Percentiles rank a stretch among this genome's conserved stretches.
Conservation (phyloP, 2,329 filamentous ascomycete genomes). For the Paecilomyces dactylethromorphus region DNA sequence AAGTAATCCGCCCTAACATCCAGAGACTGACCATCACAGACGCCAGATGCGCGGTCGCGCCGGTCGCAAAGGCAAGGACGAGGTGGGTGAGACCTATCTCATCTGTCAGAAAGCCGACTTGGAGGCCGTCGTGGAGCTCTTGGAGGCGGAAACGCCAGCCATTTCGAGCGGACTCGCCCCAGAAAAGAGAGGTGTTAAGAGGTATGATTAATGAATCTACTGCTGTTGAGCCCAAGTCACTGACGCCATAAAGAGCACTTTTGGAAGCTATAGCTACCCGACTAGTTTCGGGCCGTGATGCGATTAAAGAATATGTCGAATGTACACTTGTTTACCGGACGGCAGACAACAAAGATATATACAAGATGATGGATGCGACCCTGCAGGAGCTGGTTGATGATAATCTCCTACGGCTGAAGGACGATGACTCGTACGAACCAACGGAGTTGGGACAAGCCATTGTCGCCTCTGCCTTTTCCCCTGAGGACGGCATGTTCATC, state of each 20-base stretch:
- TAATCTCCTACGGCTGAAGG: constrained; percentile 49
- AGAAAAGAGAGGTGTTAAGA: constrained; percentile 61
- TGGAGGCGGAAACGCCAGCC: constrained; percentile 65
- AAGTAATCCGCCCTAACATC: not conserved
- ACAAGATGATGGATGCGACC: constrained; percentile 51
- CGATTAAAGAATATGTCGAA: constrained; percentile 61
- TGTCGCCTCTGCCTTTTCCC: constrained; percentile 65
- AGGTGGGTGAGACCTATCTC: constrained; percentile 69
- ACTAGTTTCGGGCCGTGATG: constrained; percentile 58
- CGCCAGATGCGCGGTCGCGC: constrained; percentile 75
- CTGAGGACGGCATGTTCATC: constrained; percentile 68
- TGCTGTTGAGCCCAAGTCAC: not conserved
- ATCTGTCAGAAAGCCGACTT: constrained; percentile 65
- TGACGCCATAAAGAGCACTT: constrained; percentile 49
- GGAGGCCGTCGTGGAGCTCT: constrained; percentile 61
- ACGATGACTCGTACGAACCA: constrained; percentile 49
- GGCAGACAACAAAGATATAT: constrained; percentile 44
- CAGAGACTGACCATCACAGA: constrained; percentile 25
- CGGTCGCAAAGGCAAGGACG: constrained; percentile 71
- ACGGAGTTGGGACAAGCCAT: constrained; percentile 64
- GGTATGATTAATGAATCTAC: constrained; percentile 34
- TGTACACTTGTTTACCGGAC: constrained; percentile 62
- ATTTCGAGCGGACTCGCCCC: constrained; percentile 63
- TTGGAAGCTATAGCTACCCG: constrained; percentile 64
- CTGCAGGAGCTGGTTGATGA: constrained; percentile 52